Conservation (phyloP, 768 basidiomycete genomes). For the Boletellus ananas region DNA sequence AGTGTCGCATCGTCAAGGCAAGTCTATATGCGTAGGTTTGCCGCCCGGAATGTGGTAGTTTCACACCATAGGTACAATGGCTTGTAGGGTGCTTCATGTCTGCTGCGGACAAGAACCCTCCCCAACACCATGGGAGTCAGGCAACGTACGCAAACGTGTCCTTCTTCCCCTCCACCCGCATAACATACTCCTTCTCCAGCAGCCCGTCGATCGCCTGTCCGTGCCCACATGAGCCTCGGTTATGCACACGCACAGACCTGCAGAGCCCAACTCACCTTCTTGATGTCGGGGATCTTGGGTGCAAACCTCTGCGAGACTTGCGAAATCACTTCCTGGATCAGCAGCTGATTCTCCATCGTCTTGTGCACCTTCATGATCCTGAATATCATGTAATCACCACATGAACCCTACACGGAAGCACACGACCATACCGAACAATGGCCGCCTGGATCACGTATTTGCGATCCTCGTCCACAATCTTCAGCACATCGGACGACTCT, state of each 20-base stretch:
- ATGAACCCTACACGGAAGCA: background rate
- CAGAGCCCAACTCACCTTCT: slow-evolving; percentile 57
- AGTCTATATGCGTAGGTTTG: slow-evolving; percentile 35
- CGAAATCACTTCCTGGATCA: slow-evolving; percentile 88
- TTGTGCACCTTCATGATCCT: slow-evolving; percentile 96
- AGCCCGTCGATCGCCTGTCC: slow-evolving; percentile 84
- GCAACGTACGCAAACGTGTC: slow-evolving; percentile 57
- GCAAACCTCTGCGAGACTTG: slow-evolving; percentile 86
- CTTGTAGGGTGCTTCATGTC: too few relatives aligned
- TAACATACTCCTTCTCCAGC: slow-evolving; percentile 96
- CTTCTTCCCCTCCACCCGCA: slow-evolving; percentile 86
- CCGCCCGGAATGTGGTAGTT: slow-evolving; percentile 31
- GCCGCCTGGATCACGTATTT: slow-evolving; percentile 96
- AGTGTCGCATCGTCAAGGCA: slow-evolving; percentile 26
- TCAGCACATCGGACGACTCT: slow-evolving; percentile 84
- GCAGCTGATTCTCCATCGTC: slow-evolving; percentile 88
- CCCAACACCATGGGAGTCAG: slow-evolving; percentile 11
- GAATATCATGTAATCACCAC: background rate
- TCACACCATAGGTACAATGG: background rate
- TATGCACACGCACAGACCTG: too few relatives aligned
- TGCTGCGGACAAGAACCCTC: too few relatives aligned
- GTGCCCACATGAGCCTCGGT: background rate
- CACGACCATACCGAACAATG: slow-evolving; percentile 60
- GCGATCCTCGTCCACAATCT: slow-evolving; percentile 94
- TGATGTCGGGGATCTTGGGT: slow-evolving; percentile 94